These are phyloP conservation scores for Pseudoturritis turrita DNA, from an alignment of 345 rosid species.

Conservation along the genomic window DNA sequence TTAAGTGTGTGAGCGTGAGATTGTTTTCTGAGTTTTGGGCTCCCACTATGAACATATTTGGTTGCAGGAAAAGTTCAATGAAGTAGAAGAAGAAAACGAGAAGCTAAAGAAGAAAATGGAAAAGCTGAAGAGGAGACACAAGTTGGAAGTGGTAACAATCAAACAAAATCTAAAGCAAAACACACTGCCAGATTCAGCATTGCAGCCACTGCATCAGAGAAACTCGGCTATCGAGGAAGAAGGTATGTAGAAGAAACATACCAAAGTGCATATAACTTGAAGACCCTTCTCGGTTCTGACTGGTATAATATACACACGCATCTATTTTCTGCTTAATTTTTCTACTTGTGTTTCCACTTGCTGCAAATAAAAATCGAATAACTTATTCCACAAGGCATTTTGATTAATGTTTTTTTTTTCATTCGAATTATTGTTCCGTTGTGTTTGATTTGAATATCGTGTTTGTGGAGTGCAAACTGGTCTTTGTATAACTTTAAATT, in stretches of 20 bases:
- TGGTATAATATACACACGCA: constrained; percentile 12
- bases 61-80: constrained; percentile 56
- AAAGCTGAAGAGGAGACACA: constrained; percentile 83
- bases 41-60: not conserved
- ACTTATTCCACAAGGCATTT: constrained; percentile 19
- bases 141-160: constrained; percentile 85
- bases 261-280: constrained; percentile 14
- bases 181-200: constrained; percentile 81
- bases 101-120: constrained; percentile 86
- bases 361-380: constrained; percentile 12
- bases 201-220: constrained; percentile 46
- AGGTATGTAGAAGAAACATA: constrained; percentile 20
- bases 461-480: constrained; percentile 18
- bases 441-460: not conserved
- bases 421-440: not conserved
- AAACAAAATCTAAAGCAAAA: constrained; percentile 79
- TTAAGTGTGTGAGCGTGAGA: not conserved
- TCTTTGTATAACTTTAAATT: not conserved
- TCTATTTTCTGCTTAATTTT: not conserved
- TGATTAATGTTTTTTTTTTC: not conserved
- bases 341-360: constrained; percentile 5
- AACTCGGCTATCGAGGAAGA: constrained; percentile 35
- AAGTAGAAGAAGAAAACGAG: constrained; percentile 63
- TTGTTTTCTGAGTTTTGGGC: constrained; percentile 2
- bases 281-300: constrained; percentile 29